phyloP scores from a whole-genome alignment of 768 basidiomycete species.

The Gloeostereum incarnatum region DNA sequence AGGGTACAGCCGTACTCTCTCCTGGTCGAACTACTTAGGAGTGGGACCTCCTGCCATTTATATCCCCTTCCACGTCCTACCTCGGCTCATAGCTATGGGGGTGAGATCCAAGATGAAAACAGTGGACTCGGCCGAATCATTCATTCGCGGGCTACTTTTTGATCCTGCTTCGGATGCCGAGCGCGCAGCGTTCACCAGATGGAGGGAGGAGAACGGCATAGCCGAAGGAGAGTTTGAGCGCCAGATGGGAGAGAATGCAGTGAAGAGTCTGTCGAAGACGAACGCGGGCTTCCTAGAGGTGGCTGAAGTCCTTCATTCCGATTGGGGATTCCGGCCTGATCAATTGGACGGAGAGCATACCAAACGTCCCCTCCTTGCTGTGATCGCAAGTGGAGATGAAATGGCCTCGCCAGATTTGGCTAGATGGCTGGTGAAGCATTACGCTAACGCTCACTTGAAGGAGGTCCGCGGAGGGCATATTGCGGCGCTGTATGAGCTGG shows the following conservation, averaged over 20 bases:
- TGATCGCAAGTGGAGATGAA: constrained; percentile 31
- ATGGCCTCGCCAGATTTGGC: constrained; percentile 32
- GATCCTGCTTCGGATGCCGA: constrained; percentile 28
- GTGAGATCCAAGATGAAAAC: constrained; percentile 27
- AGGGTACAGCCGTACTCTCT: constrained; percentile 34
- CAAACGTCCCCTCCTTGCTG: constrained; percentile 33
- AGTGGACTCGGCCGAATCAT: constrained; percentile 28
- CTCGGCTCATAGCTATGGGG: constrained; percentile 18
- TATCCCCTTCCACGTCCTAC: constrained; percentile 30
- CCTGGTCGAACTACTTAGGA: constrained; percentile 35
- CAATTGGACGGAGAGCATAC: constrained; percentile 34
- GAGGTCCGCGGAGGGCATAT: constrained; percentile 41
- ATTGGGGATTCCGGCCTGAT: constrained; percentile 39
- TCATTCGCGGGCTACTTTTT: constrained; percentile 29
- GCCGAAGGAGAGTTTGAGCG: constrained; percentile 33
- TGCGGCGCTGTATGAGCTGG: constrained; percentile 31
- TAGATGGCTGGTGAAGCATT: constrained; percentile 33
- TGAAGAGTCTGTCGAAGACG: constrained; percentile 34
- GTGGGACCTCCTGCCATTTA: constrained; percentile 33
- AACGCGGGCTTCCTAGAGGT: constrained; percentile 43
- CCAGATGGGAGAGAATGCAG: constrained; percentile 28
- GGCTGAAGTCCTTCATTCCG: constrained; percentile 30
- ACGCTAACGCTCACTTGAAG: constrained; percentile 31
- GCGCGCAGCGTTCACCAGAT: constrained; percentile 24
- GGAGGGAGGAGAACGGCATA: constrained; percentile 28